A percentile compares a stretch with the other conserved stretches of the same genome.
Evolutionary conservation across 306 rosid genomes (phyloP).

Genomic region (Trifolium pratense): DNA sequence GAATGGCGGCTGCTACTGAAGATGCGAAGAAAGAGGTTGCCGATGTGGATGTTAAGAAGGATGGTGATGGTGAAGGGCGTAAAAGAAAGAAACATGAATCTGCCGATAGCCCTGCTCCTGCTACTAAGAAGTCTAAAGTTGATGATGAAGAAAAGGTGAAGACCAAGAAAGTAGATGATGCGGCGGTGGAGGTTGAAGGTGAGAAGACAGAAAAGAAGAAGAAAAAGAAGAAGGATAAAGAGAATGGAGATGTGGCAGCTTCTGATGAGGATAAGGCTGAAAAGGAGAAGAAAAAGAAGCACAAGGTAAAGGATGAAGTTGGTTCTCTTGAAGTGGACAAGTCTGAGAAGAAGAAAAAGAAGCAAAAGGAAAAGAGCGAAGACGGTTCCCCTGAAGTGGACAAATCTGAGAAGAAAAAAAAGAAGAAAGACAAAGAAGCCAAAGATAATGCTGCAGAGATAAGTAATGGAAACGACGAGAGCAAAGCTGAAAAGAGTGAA

Average conservation of each 20-base stretch:
- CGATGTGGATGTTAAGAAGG: background rate
- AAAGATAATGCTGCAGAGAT: background rate
- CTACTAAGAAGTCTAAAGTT: background rate
- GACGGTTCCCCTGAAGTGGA: background rate
- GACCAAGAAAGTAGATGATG: background rate
- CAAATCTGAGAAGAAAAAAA: background rate
- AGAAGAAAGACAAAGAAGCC: constrained; percentile 21
- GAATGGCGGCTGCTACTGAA: background rate
- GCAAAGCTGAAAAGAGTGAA: background rate
- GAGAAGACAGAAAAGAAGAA: constrained; percentile 17
- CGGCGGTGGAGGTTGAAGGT: background rate
- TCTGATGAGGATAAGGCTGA: constrained; percentile 8
- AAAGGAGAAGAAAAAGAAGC: constrained; percentile 7
- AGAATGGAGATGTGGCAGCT: background rate
- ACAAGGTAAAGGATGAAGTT: background rate
- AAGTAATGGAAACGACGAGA: background rate
- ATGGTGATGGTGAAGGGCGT: background rate
- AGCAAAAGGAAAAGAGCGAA: background rate
- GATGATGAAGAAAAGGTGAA: background rate
- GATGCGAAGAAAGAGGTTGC: background rate
- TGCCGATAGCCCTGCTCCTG: background rate
- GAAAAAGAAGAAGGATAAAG: constrained; percentile 27
- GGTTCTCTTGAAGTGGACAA: background rate
- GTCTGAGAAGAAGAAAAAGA: constrained; percentile 7
- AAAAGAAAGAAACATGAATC: background rate